Percentiles rank a stretch among this genome's conserved stretches.
These are phyloP conservation scores for Auricularia auricula-judae DNA, from an alignment of 768 basidiomycete species.

Conservation along the genomic window DNA sequence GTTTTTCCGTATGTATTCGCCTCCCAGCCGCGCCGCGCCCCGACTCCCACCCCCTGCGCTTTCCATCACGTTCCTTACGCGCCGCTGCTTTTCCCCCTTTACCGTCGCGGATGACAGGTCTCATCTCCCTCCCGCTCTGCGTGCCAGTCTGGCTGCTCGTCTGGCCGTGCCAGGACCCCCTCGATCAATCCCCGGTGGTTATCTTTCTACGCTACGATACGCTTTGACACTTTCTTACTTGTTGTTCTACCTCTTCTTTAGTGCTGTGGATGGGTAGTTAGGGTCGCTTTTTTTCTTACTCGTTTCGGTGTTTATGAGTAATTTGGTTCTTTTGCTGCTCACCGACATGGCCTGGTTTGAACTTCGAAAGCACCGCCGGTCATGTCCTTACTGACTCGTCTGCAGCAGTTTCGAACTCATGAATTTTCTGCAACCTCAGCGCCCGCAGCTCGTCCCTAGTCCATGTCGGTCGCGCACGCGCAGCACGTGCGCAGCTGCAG, in stretches of 20 bases:
- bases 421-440: too few relatives aligned
- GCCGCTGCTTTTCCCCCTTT: not conserved
- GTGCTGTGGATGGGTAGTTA: not conserved
- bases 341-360: not conserved
- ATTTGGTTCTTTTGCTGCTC: not conserved
- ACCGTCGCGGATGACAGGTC: not conserved
- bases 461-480: too few relatives aligned
- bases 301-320: not conserved
- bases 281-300: not conserved
- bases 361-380: not conserved
- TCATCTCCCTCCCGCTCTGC: not conserved
- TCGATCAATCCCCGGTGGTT: not conserved
- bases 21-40: not conserved
- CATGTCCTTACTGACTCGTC: too few relatives aligned
- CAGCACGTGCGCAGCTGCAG: too few relatives aligned
- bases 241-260: not conserved
- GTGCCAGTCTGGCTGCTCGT: not conserved
- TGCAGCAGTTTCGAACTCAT: not conserved
- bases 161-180: not conserved
- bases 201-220: not conserved
- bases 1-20: not conserved
- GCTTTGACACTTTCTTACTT: not conserved
- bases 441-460: too few relatives aligned
- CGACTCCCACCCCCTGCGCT: not conserved
- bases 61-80: conserved; percentile 1